Evolutionary conservation across 129 eudicot species (phyloP), one percentile per base, ranked within the genome.

Genomic region (Flaveria robusta): DNA sequence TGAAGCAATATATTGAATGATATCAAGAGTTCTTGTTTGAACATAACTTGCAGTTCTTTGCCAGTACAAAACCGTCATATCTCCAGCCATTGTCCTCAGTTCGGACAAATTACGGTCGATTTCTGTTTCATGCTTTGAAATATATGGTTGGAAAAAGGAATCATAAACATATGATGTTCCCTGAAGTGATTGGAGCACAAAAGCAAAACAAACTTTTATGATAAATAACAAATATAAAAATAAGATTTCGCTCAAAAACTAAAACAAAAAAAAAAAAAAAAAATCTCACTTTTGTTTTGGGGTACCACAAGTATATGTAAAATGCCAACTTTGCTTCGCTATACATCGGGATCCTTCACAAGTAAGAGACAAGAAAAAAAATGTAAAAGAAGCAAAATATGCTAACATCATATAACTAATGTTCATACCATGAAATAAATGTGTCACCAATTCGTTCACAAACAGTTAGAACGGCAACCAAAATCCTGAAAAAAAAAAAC

Each of bases 301-400:
- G 98, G 81, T 51, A 88, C 98, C 98, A 93, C 81, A 93, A 77
- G 83, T 86, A 93, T 74, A 93, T 81, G 68, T 83, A 81, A 83
- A 93, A 90, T 66, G 96, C 96, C 96, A 93, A 62, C 77, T 93
- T 93, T 47, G 98, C 98, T 88, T 93, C 98, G 59, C 97, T 87
- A 74, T 90, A 90, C 98, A 93, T 88, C 16, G 98, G 96, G 78
- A 93, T 86, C 98, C 98, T 93, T 82, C 74, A 88, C 58, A 68
- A 74, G 41, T 66, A 68, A 42, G 77, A 41, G 50, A 79, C 74
- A 79, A 16, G 34, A 47, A 58, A 70, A 10, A 54, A 54, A 7
- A 71, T 22, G 26, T 46, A 22, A 49, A 64, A 79, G 42, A 26
- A 15, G 67, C 18, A 72, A 31, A 76, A 80, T 11, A 27, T 18